Conservation (phyloP, 768 basidiomycete species). For the Trametes cingulata region DNA sequence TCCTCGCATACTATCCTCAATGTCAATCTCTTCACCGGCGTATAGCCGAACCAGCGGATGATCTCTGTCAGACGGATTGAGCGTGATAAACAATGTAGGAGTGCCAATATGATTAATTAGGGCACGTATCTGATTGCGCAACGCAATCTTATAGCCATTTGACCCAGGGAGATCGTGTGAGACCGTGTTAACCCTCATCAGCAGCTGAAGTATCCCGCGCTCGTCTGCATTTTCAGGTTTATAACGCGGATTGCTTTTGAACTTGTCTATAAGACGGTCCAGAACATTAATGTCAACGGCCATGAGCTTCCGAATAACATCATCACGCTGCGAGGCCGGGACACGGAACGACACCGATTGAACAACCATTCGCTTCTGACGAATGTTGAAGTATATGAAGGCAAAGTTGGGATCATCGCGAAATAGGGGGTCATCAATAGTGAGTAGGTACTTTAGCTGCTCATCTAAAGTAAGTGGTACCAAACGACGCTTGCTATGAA, state of each 20-base stretch:
- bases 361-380: constrained; percentile 19
- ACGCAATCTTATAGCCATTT: not conserved
- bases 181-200: not conserved
- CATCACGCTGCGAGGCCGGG: not conserved
- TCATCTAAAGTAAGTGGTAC: not conserved
- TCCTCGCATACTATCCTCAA: not conserved
- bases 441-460: not conserved
- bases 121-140: not conserved
- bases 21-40: not conserved
- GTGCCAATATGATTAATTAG: not conserved
- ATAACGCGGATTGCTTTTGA: not conserved
- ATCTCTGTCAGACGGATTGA: not conserved
- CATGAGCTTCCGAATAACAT: not conserved
- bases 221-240: not conserved
- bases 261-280: not conserved
- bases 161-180: not conserved
- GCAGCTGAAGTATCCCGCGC: not conserved
- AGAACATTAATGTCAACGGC: not conserved
- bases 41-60: not conserved
- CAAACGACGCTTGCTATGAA: not conserved
- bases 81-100: not conserved
- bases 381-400: constrained; percentile 22
- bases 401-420: constrained; percentile 18
- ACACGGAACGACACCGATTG: constrained; percentile 1
- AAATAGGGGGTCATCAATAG: constrained; percentile 4